These are phyloP conservation scores for Didymella sp. DNA, from an alignment of 2,329 filamentous ascomycete genomes.

Conservation along the genomic window DNA sequence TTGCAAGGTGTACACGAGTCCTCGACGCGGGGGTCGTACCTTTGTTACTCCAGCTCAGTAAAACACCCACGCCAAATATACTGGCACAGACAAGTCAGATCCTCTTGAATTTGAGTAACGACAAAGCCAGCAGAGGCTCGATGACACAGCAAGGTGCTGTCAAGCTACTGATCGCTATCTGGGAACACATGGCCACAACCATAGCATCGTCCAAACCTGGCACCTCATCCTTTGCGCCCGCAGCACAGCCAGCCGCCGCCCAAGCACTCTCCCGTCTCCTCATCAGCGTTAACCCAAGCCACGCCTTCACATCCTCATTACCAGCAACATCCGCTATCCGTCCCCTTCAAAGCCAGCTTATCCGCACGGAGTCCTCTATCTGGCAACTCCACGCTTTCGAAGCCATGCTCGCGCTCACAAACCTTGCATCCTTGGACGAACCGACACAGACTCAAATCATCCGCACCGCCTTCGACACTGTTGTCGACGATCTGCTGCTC, in stretches of 20 bases:
- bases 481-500: conserved; percentile 81
- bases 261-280: conserved; percentile 85
- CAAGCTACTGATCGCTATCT: conserved; percentile 77
- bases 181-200: conserved; percentile 60
- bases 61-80: conserved; percentile 73
- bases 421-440: conserved; percentile 80
- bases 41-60: conserved; percentile 77
- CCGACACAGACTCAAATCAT: conserved; percentile 72
- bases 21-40: conserved; percentile 81
- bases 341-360: conserved; percentile 77
- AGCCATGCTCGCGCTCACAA: conserved; percentile 88
- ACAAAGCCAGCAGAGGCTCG: conserved; percentile 74
- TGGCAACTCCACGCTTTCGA: conserved; percentile 92
- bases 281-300: conserved; percentile 82
- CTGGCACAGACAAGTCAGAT: conserved; percentile 77
- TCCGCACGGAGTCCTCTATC: conserved; percentile 61
- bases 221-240: conserved; percentile 40
- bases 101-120: conserved; percentile 76
- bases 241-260: conserved; percentile 64
- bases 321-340: conserved; percentile 79
- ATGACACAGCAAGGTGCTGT: conserved; percentile 95
- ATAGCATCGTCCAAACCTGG: conserved; percentile 54
- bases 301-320: conserved; percentile 82
- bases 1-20: conserved; percentile 75
- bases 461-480: conserved; percentile 72